Evolutionary conservation across 192 early-diverging fungal genomes (phyloP), one percentile per base, ranked within the genome.

Genomic region (Coemansia sp.): DNA sequence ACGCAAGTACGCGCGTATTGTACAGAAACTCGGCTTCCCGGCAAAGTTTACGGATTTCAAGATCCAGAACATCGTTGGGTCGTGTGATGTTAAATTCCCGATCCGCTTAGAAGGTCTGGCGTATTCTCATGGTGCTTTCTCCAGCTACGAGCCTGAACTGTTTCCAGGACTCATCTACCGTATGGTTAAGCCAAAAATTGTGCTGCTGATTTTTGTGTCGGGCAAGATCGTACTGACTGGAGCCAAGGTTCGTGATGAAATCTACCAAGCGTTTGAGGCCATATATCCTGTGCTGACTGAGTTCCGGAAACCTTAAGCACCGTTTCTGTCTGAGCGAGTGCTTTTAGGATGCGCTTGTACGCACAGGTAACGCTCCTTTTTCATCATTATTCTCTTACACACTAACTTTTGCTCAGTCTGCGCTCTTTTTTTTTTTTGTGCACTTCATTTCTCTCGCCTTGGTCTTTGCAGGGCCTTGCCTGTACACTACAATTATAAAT

Each of bases 221-320:
- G 97, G 97, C 66, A 99, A 99, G 82, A 97, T 99, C 83, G 97
- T 99, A 27, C 87, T 99, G 59, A 99, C 97, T n/a, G 97, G 97
- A 52, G 97, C 97, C 27, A 99, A 98, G 83, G 92, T 87, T n/a
- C 90, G 96, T n/a, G 89, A 94, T 62, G 94, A 99, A 80, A 99
- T 99, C 65, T 98, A 99, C 71, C 88, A 94, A 72, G 97, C 97
- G 53, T 99, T 99, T 83, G 91, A 95, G 67, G 89, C 92, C 61
- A 99, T 99, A 72, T 99, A 96, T 76, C 97, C 97, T 57, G 95
- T 99, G 76, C 84, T 98, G 74, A 87, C 87, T 23, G 89, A 94
- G 74, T 94, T 92, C 85, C 83, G 90, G 54, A 94, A 94, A 80
- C 80, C 72, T 25, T 83, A 59, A 60, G 29, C 22, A 7, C 33